These are phyloP conservation scores for Botrytis tulipae DNA, from an alignment of 2,329 filamentous ascomycete genomes.

Conservation along the genomic window DNA sequence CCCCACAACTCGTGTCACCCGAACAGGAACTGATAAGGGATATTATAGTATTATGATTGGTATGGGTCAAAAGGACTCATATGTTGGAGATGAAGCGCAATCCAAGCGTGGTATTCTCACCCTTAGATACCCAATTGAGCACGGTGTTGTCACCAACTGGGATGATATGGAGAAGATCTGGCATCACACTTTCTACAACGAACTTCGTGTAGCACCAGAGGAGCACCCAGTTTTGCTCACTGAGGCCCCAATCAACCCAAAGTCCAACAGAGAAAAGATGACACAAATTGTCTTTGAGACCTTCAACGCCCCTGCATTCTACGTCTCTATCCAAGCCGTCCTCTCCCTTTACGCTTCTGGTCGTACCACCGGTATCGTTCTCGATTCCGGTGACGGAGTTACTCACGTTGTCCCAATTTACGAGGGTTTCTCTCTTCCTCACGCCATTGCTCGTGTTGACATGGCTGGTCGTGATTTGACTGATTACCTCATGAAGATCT, in stretches of 20 bases:
- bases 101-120: slow-evolving; percentile 99
- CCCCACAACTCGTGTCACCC: slow-evolving; percentile 23
- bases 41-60: slow-evolving; percentile 94
- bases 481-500: slow-evolving; percentile 99
- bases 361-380: slow-evolving; percentile 99
- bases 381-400: slow-evolving; percentile 99
- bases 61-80: slow-evolving; percentile 99
- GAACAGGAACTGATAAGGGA: slow-evolving; percentile 35
- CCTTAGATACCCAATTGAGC: slow-evolving; percentile 99
- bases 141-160: slow-evolving; percentile 99
- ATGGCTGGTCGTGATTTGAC: slow-evolving; percentile 99
- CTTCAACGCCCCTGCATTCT: slow-evolving; percentile 99
- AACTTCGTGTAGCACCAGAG: slow-evolving; percentile 99
- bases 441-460: slow-evolving; percentile 99
- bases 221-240: slow-evolving; percentile 99
- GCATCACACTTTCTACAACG: slow-evolving; percentile 99
- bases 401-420: slow-evolving; percentile 99
- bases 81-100: slow-evolving; percentile 99
- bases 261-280: slow-evolving; percentile 99
- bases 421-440: slow-evolving; percentile 99
- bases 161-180: slow-evolving; percentile 99
- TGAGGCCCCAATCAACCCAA: slow-evolving; percentile 99
- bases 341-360: slow-evolving; percentile 98
- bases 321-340: slow-evolving; percentile 99
- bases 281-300: slow-evolving; percentile 99